phyloP scores from a whole-genome alignment of 2,329 filamentous ascomycete genomes.

The Ophiostoma tasmaniense region DNA sequence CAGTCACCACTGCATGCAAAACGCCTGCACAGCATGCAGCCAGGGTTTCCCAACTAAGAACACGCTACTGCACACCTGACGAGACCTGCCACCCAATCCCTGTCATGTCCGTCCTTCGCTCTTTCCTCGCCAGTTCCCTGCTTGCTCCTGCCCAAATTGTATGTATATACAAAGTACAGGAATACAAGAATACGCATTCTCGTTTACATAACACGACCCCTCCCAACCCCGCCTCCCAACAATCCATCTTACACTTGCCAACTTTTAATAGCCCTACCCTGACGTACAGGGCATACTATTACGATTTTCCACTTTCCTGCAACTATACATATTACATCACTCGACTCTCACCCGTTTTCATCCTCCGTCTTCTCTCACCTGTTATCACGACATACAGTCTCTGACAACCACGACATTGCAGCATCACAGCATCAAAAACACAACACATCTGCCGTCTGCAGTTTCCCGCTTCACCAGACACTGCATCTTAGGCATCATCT shows the following conservation, averaged over 20 bases:
- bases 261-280: background rate
- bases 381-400: background rate
- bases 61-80: constrained; percentile 5
- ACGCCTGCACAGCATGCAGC: background rate
- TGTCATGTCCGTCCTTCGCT: background rate
- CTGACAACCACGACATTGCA: background rate
- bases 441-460: background rate
- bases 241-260: background rate
- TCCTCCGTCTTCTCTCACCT: background rate
- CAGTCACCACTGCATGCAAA: background rate
- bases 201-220: constrained; percentile 14
- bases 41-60: background rate
- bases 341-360: background rate
- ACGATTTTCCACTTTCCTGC: background rate
- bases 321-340: background rate
- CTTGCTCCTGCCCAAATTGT: background rate
- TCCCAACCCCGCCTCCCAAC: constrained; percentile 10
- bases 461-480: background rate
- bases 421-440: background rate
- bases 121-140: background rate
- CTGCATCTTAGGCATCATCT: background rate
- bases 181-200: background rate
- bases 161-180: background rate
- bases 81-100: background rate
- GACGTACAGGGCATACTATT: background rate